Percentiles rank a stretch among this genome's conserved stretches.
These are phyloP conservation scores for Fusarium tuaranense DNA, from an alignment of 2,329 filamentous ascomycete genomes.

Conservation along the genomic window DNA sequence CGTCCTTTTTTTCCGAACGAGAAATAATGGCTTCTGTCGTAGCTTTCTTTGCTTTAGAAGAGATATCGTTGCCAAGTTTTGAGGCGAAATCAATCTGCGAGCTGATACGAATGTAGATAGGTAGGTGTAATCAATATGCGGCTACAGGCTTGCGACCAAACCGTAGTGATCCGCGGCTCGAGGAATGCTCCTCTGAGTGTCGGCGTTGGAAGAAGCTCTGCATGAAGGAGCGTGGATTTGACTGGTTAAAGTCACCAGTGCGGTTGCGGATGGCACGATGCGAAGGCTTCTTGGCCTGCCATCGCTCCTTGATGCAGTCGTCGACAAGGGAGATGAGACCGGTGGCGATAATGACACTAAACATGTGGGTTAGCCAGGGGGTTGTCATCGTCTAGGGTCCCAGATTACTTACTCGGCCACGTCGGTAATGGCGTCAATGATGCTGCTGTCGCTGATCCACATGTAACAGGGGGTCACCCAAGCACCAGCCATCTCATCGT, in stretches of 20 bases:
- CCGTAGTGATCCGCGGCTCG: slow-evolving; percentile 50
- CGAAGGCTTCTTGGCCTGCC: slow-evolving; percentile 64
- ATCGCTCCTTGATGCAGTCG: slow-evolving; percentile 87
- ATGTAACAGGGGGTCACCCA: slow-evolving; percentile 93
- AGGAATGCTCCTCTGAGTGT: slow-evolving; percentile 51
- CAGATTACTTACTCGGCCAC: slow-evolving; percentile 80
- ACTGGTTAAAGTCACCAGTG: slow-evolving; percentile 35
- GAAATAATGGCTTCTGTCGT: not conserved
- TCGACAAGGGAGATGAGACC: slow-evolving; percentile 90
- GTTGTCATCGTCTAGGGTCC: not conserved
- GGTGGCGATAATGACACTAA: slow-evolving; percentile 88
- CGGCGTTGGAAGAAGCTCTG: slow-evolving; percentile 57
- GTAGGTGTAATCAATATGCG: slow-evolving; percentile 47
- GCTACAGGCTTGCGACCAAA: slow-evolving; percentile 50
- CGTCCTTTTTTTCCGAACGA: slow-evolving; percentile 13
- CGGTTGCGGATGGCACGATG: slow-evolving; percentile 44
- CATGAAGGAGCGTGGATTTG: slow-evolving; percentile 49
- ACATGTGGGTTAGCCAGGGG: slow-evolving; percentile 38
- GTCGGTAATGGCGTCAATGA: slow-evolving; percentile 79
- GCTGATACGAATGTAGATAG: not conserved
- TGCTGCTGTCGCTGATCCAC: slow-evolving; percentile 83
- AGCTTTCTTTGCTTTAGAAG: not conserved
- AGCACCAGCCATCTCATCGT: slow-evolving; percentile 82
- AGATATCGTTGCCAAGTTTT: not conserved
- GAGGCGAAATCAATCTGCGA: not conserved